Evolutionary conservation across 257 asterid species (phyloP).

Genomic region (Solanum okadae): DNA sequence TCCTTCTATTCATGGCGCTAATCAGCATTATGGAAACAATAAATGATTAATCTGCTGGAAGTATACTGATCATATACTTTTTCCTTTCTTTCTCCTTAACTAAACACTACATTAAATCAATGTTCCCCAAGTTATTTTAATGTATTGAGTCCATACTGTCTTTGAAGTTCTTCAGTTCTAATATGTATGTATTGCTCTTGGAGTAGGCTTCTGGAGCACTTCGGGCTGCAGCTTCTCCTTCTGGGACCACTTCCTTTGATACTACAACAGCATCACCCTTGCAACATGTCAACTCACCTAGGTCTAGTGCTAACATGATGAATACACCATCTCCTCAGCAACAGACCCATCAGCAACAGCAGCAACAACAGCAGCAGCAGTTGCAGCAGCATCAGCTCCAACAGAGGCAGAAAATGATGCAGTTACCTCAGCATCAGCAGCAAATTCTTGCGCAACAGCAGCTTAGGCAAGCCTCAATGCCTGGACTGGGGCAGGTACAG

Average conservation of each 20-base stretch:
- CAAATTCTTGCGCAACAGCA: constrained; percentile 79
- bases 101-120: neutral
- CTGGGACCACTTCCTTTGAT: constrained; percentile 60
- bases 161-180: neutral
- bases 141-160: neutral
- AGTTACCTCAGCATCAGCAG: constrained; percentile 67
- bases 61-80: neutral
- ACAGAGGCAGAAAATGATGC: constrained; percentile 87
- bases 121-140: neutral
- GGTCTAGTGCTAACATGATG: constrained; percentile 83
- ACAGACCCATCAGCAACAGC: constrained; percentile 43
- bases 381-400: constrained; percentile 22
- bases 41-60: neutral
- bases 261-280: constrained; percentile 72
- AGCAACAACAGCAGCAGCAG: constrained; percentile 40
- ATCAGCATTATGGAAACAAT: neutral
- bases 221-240: constrained; percentile 87
- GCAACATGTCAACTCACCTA: constrained; percentile 90
- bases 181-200: constrained; percentile 4
- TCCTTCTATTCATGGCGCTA: neutral
- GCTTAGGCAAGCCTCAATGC: constrained; percentile 71
- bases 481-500: constrained; percentile 82
- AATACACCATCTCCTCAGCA: constrained; percentile 98
- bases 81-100: neutral
- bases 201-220: constrained; percentile 70